Conservation (phyloP, 192 early-diverging fungal genomes). For the Mortierella alpina region DNA sequence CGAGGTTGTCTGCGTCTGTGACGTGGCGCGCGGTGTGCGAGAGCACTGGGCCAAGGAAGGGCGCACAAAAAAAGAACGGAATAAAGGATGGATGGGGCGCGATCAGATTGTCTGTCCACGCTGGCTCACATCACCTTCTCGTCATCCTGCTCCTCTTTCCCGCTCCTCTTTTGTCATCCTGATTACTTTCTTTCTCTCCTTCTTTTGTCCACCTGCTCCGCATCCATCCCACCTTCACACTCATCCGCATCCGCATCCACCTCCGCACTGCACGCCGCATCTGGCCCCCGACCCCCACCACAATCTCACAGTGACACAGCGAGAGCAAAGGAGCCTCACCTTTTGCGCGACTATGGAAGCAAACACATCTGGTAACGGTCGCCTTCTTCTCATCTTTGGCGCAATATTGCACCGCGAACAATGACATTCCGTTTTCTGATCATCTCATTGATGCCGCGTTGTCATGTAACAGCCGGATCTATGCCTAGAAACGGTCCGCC, state of each 20-base stretch:
- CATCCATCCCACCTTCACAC: background rate
- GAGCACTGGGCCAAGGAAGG: background rate
- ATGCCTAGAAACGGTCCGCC: constrained; percentile 32
- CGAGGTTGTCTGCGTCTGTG: background rate
- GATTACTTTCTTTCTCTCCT: background rate
- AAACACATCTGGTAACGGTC: constrained; percentile 14
- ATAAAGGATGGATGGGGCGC: too few species aligned
- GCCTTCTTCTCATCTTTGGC: background rate
- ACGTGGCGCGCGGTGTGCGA: constrained; percentile 6
- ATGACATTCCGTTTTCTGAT: too few species aligned
- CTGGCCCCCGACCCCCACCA: background rate
- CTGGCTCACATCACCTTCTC: background rate
- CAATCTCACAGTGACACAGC: background rate
- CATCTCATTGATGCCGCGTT: background rate
- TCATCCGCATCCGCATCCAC: background rate
- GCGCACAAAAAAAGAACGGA: constrained; percentile 2
- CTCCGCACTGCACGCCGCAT: background rate
- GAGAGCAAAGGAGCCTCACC: too few species aligned
- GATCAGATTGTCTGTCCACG: too few species aligned
- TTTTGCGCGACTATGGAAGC: constrained; percentile 15
- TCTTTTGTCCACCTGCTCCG: background rate
- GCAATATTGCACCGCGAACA: too few species aligned
- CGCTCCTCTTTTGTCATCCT: background rate
- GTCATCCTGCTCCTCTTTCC: background rate
- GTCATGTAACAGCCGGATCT: constrained; percentile 7